A percentile compares a stretch with the other conserved stretches of the same genome.
phyloP scores from a whole-genome alignment of 192 early-diverging fungal genomes.

The Phycomyces blakesleeanus region DNA sequence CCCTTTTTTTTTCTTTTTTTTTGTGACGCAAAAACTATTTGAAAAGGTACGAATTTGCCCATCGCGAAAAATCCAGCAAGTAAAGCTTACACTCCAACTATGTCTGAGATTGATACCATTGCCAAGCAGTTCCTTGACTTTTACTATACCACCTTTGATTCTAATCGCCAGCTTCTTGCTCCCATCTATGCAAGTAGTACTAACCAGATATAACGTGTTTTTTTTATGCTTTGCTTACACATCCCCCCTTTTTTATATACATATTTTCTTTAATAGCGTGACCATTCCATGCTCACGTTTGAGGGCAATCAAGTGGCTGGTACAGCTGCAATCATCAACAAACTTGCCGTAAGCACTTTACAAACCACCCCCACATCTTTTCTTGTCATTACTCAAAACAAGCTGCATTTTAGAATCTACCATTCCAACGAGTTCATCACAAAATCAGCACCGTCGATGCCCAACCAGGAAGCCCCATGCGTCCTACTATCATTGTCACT shows the following conservation, averaged over 20 bases:
- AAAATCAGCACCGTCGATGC: conserved; percentile 74
- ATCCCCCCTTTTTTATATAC: not conserved
- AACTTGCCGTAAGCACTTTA: conserved; percentile 76
- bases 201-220: not conserved
- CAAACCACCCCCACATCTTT: no score
- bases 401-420: conserved; percentile 49
- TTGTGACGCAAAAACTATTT: no score
- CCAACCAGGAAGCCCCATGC: conserved; percentile 65
- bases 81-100: not conserved
- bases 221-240: no score
- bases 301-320: conserved; percentile 71
- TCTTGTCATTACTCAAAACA: not conserved
- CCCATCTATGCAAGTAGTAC: conserved; percentile 85
- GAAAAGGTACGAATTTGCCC: no score
- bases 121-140: conserved; percentile 75
- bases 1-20: no score
- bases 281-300: conserved; percentile 83
- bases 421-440: conserved; percentile 74
- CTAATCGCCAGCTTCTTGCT: conserved; percentile 55
- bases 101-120: conserved; percentile 28
- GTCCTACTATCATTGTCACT: conserved; percentile 62
- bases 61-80: no score
- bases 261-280: conserved; percentile 49
- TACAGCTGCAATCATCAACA: conserved; percentile 62
- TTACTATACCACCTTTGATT: conserved; percentile 88